Evolutionary conservation across 202 grass and related monocot species (phyloP), one percentile per base, ranked within the genome.

Genomic region (Cymbopogon flexuosus): DNA sequence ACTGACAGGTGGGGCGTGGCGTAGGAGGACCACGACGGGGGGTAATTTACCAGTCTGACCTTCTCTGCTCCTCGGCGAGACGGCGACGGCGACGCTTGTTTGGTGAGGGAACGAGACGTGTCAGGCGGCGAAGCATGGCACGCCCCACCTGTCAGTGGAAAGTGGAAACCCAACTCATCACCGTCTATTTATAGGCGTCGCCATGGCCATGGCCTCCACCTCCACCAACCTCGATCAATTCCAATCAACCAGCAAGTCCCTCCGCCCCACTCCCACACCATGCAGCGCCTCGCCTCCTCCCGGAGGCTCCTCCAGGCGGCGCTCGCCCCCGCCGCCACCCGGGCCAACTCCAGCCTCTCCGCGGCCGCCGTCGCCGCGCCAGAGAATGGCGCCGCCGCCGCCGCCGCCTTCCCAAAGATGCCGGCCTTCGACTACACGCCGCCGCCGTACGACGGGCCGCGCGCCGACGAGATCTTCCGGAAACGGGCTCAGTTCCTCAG

Each of bases 401-500:
- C 12, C 16, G 21, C 5, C 24, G 68, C 21, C 11, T 10, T 19
- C 1, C 90, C 88, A 9, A 87, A 72, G 86, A 95, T 95, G 79
- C 90, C 96, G 31, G 82, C 62, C 7, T 95, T 98, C 88, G 84
- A 80, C 59, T 95, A 95, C 77, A 73, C 65, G 35, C 92, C 96
- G 70, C 92, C 84, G 8, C 90, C 84, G 57, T 98, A 98, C 73
- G 83, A 91, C 5, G 96, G 96, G 47, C 96, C 92, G 14, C 84
- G 79, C n/a, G 69, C 87, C 24, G 92, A 84, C 2, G 92, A 98
- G 69, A 88, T 98, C 84, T 79, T 93, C n/a, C 64, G 61, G 77
- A 98, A 95, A 87, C 89, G 96, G 49, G 15, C 82, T 24, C 40
- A 95, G 88, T 98, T 93, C 84, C 87, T 98, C 72, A 95, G 96